phyloP scores from a whole-genome alignment of 2,329 filamentous ascomycete species.

The Talaromyces sp. region DNA sequence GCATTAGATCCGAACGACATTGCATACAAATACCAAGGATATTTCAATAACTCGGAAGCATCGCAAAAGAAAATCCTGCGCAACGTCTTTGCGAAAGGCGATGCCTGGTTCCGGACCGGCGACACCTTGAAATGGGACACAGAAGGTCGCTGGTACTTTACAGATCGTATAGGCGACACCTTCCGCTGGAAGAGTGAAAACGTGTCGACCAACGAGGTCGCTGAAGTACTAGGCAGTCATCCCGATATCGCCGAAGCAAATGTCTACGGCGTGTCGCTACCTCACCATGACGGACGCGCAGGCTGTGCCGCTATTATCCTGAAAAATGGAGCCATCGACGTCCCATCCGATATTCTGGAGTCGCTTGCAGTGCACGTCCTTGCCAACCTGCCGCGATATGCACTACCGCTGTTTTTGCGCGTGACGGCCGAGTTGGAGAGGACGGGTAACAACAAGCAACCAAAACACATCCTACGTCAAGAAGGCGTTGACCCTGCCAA shows the following conservation, averaged over 20 bases:
- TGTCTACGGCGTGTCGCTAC: constrained; percentile 78
- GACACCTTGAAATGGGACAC: constrained; percentile 71
- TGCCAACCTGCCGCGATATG: constrained; percentile 66
- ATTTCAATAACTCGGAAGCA: constrained; percentile 71
- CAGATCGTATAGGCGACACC: constrained; percentile 61
- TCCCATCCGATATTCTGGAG: constrained; percentile 49
- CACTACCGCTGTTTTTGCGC: constrained; percentile 74
- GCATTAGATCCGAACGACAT: constrained; percentile 66
- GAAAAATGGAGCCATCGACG: constrained; percentile 40
- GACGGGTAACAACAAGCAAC: constrained; percentile 87
- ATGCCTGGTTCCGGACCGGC: constrained; percentile 82
- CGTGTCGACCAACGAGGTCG: constrained; percentile 77
- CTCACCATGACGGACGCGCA: constrained; percentile 77
- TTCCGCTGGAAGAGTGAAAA: constrained; percentile 71
- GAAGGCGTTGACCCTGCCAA: constrained; percentile 68
- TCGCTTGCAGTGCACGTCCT: constrained; percentile 62
- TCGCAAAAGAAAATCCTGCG: constrained; percentile 72
- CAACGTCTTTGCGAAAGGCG: constrained; percentile 70
- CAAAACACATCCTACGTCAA: constrained; percentile 70
- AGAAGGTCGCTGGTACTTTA: constrained; percentile 74
- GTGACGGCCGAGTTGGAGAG: constrained; percentile 62
- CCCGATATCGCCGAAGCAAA: constrained; percentile 72
- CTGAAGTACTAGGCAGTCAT: constrained; percentile 69
- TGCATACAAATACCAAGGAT: constrained; percentile 71
- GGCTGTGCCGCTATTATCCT: constrained; percentile 74